A percentile compares a stretch with the other conserved stretches of the same genome.
These are phyloP conservation scores for Erysimum cheiranthoides DNA, from an alignment of 345 rosid genomes.

Conservation along the genomic window DNA sequence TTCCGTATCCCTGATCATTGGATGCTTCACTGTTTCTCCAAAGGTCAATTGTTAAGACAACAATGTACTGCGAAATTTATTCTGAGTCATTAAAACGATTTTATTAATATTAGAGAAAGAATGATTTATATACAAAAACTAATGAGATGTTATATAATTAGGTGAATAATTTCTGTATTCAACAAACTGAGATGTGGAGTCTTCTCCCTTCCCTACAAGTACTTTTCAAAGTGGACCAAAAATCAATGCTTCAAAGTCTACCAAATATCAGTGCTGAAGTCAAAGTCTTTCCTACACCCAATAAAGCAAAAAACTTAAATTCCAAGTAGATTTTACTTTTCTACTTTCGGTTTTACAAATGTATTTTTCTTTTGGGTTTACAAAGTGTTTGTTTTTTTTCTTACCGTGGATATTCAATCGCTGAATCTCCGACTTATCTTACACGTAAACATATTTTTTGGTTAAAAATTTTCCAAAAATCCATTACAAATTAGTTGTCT, in stretches of 20 bases:
- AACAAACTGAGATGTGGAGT: slow-evolving; percentile 31
- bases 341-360: not conserved
- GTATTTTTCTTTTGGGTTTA: not conserved
- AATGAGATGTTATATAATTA: slow-evolving; percentile 5
- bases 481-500: no score
- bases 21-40: not conserved
- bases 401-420: not conserved
- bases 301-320: slow-evolving; percentile 32
- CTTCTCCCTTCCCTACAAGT: slow-evolving; percentile 5
- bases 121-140: not conserved
- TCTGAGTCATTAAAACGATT: not conserved
- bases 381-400: not conserved
- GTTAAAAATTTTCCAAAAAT: no score
- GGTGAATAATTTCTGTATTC: slow-evolving; percentile 3
- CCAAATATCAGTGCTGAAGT: slow-evolving; percentile 44
- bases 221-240: slow-evolving; percentile 43
- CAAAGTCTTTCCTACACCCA: slow-evolving; percentile 43
- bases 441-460: no score
- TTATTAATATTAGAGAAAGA: not conserved
- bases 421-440: no score
- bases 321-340: slow-evolving; percentile 39
- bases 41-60: not conserved
- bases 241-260: slow-evolving; percentile 34
- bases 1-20: not conserved
- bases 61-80: not conserved